A percentile compares a stretch with the other conserved stretches of the same genome.
Conservation (phyloP, 78 protist genomes). For the Tieghemostelium lacteum region DNA sequence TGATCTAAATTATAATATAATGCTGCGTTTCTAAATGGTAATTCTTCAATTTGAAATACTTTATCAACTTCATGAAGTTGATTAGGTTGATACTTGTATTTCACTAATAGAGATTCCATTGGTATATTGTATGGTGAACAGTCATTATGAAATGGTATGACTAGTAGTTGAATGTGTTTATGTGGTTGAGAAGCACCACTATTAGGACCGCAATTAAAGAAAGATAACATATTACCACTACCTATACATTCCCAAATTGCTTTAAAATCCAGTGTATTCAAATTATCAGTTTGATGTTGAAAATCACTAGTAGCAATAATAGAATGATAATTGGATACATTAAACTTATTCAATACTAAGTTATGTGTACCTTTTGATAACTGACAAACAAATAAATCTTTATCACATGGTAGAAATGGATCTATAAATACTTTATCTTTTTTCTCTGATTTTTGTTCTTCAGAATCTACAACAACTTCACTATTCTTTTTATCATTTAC, state of each 20-base stretch:
- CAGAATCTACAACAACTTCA: background rate
- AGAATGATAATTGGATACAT: slow-evolving; percentile 67
- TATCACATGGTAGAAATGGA: slow-evolving; percentile 76
- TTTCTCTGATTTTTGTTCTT: background rate
- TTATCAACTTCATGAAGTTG: background rate
- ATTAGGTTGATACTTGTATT: background rate
- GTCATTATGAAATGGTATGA: slow-evolving; percentile 30
- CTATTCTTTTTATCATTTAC: background rate
- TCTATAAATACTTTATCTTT: slow-evolving; percentile 40
- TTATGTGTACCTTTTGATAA: slow-evolving; percentile 29
- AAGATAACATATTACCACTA: slow-evolving; percentile 58
- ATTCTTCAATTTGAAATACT: slow-evolving; percentile 20
- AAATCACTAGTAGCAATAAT: slow-evolving; percentile 62
- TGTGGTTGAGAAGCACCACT: slow-evolving; percentile 79
- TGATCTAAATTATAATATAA: background rate
- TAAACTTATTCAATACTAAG: slow-evolving; percentile 53
- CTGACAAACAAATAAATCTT: slow-evolving; percentile 51
- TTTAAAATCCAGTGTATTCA: slow-evolving; percentile 34
- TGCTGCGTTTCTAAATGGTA: slow-evolving; percentile 46
- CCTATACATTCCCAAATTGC: slow-evolving; percentile 77
- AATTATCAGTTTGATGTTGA: slow-evolving; percentile 45
- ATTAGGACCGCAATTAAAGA: slow-evolving; percentile 66
- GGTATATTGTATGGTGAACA: slow-evolving; percentile 26
- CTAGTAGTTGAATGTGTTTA: slow-evolving; percentile 55
- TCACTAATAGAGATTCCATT: slow-evolving; percentile 26